phyloP scores from a whole-genome alignment of 805 yeast genomes.

The Metschnikowia similis region DNA sequence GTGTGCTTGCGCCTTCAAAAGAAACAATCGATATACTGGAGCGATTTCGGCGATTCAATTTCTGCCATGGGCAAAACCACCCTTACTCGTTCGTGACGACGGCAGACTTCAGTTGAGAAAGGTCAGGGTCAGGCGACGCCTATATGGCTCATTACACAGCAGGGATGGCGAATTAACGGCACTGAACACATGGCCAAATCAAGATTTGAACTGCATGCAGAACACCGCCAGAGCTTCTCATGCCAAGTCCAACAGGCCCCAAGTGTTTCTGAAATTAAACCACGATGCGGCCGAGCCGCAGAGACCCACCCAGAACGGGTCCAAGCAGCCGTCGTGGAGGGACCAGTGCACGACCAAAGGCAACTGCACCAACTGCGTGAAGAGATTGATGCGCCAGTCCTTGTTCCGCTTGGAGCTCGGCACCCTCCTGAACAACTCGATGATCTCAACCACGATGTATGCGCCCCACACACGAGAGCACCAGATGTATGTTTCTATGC shows the following conservation, averaged over 20 bases:
- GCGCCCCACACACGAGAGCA: conserved; percentile 44
- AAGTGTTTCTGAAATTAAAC: conserved; percentile 35
- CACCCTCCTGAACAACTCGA: conserved; percentile 38
- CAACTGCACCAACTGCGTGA: conserved; percentile 35
- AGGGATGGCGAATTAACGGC: too few species aligned
- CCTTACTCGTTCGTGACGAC: too few species aligned
- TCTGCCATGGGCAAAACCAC: too few species aligned
- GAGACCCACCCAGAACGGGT: conserved; percentile 47
- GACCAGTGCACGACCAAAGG: conserved; percentile 45
- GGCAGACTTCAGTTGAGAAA: too few species aligned
- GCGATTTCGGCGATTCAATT: too few species aligned
- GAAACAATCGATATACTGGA: too few species aligned
- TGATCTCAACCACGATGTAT: conserved; percentile 34
- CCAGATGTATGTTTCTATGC: conserved; percentile 42
- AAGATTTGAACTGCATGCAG: not conserved
- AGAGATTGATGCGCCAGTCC: conserved; percentile 32
- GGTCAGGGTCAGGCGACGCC: too few species aligned
- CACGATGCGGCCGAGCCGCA: conserved; percentile 44
- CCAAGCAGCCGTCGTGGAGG: conserved; percentile 39
- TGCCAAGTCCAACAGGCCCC: conserved; percentile 32
- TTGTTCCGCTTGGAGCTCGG: conserved; percentile 34
- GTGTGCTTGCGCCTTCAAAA: not conserved
- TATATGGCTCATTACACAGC: too few species aligned
- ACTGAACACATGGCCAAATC: too few species aligned
- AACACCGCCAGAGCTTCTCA: not conserved